Evolutionary conservation across 2,329 filamentous ascomycete genomes (phyloP).

Genomic region (Emmonsiellopsis sp.): DNA sequence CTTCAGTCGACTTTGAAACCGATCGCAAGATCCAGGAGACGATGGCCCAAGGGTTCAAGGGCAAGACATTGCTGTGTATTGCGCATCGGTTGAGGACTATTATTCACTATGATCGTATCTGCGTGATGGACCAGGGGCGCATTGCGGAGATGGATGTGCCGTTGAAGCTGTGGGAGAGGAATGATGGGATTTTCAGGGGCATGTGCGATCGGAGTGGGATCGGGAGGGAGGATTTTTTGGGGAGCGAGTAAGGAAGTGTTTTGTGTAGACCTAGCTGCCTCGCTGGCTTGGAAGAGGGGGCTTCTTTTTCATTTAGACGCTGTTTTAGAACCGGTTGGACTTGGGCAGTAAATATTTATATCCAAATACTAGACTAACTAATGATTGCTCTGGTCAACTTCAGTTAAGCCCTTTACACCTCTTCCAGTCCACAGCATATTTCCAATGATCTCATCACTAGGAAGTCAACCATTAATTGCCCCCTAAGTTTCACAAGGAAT

Average conservation of each 20-base stretch:
- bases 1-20: constrained; percentile 88
- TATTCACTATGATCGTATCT: constrained; percentile 87
- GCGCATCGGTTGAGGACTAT: constrained; percentile 89
- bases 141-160: constrained; percentile 85
- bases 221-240: constrained; percentile 30
- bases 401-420: too few species aligned
- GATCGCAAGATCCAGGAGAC: constrained; percentile 91
- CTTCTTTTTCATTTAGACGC: too few species aligned
- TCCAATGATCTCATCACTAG: too few species aligned
- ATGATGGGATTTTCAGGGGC: constrained; percentile 68
- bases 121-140: constrained; percentile 82
- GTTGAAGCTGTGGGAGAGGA: constrained; percentile 56
- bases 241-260: background rate
- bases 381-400: too few species aligned
- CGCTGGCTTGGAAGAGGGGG: too few species aligned
- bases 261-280: too few species aligned
- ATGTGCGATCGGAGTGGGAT: constrained; percentile 91
- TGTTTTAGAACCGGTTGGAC: too few species aligned
- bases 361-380: too few species aligned
- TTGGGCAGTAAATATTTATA: too few species aligned
- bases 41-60: constrained; percentile 74
- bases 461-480: too few species aligned
- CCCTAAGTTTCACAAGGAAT: too few species aligned
- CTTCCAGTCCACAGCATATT: too few species aligned
- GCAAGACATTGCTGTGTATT: constrained; percentile 84